These are phyloP conservation scores for Lolium multiflorum DNA, from an alignment of 176 grass and related monocot genomes.

Conservation along the genomic window DNA sequence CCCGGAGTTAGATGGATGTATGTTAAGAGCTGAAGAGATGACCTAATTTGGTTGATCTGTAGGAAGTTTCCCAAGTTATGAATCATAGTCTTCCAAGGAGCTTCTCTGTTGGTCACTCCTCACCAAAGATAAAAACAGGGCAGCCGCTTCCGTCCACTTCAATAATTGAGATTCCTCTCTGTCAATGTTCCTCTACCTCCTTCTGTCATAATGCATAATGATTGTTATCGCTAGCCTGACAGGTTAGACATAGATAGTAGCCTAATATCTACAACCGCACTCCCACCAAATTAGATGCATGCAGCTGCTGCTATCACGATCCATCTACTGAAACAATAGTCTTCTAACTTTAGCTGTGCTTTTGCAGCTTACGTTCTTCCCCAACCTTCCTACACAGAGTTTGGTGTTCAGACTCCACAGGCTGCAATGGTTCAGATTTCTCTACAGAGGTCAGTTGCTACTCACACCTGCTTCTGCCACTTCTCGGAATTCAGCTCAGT, in stretches of 20 bases:
- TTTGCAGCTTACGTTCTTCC: constrained; percentile 15
- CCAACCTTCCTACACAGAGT: constrained; percentile 24
- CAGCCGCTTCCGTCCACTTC: constrained; percentile 10
- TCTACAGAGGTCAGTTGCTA: constrained; percentile 52
- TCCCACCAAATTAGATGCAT: constrained; percentile 26
- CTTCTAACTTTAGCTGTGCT: background rate
- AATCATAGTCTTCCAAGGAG: constrained; percentile 35
- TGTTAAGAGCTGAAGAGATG: constrained; percentile 39
- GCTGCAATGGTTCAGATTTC: constrained; percentile 40
- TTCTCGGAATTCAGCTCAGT: constrained; percentile 31
- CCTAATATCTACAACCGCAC: constrained; percentile 24
- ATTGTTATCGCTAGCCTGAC: constrained; percentile 32
- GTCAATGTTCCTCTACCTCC: constrained; percentile 21
- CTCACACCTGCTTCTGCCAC: background rate
- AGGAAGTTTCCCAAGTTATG: constrained; percentile 37
- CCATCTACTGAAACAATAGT: constrained; percentile 26
- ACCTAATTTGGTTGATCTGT: constrained; percentile 28
- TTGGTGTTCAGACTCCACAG: constrained; percentile 24
- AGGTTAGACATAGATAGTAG: constrained; percentile 22
- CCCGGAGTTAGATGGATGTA: background rate
- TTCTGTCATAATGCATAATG: constrained; percentile 37
- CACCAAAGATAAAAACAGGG: constrained; percentile 38
- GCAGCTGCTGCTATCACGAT: constrained; percentile 24
- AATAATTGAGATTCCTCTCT: constrained; percentile 54
- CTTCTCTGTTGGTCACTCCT: constrained; percentile 3